A percentile compares a stretch with the other conserved stretches of the same genome.
These are phyloP conservation scores for Craterostigma plantagineum DNA, from an alignment of 257 asterid species.

Conservation along the genomic window DNA sequence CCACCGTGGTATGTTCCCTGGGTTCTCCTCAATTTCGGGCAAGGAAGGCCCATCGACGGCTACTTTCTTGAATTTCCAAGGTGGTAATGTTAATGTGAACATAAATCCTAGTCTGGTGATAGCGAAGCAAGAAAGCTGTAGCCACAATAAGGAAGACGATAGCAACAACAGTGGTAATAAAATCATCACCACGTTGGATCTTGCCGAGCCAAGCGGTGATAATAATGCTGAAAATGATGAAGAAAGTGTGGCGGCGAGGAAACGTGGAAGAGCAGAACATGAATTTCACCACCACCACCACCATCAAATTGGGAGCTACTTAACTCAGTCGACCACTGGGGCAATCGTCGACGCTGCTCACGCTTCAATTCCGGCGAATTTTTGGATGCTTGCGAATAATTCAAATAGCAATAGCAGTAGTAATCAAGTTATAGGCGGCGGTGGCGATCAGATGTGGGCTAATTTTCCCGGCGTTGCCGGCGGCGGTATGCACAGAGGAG, in stretches of 20 bases:
- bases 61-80: slow-evolving; percentile 3
- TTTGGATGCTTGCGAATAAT: slow-evolving; percentile 85
- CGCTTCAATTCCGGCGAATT: slow-evolving; percentile 64
- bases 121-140: slow-evolving; percentile 34
- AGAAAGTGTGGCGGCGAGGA: slow-evolving; percentile 37
- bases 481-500: slow-evolving; percentile 60
- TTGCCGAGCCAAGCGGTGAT: slow-evolving; percentile 10
- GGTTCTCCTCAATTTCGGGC: slow-evolving; percentile 37
- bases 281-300: slow-evolving; percentile 15
- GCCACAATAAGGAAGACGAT: too few species aligned
- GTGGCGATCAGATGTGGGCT: slow-evolving; percentile 84
- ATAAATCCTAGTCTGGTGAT: slow-evolving; percentile 35
- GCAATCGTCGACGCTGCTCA: slow-evolving; percentile 58
- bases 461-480: slow-evolving; percentile 35
- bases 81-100: too few species aligned
- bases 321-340: slow-evolving; percentile 53
- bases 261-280: slow-evolving; percentile 48
- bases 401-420: slow-evolving; percentile 9
- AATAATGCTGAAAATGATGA: slow-evolving; percentile 25
- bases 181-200: too few species aligned
- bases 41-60: slow-evolving; percentile 43
- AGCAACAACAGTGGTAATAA: too few species aligned
- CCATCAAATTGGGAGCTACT: slow-evolving; percentile 61
- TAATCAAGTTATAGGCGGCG: slow-evolving; percentile 47
- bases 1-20: slow-evolving; percentile 42